These are phyloP conservation scores for Nakaseomyces sp. DNA, from an alignment of 1,139 yeast species.

Conservation along the genomic window DNA sequence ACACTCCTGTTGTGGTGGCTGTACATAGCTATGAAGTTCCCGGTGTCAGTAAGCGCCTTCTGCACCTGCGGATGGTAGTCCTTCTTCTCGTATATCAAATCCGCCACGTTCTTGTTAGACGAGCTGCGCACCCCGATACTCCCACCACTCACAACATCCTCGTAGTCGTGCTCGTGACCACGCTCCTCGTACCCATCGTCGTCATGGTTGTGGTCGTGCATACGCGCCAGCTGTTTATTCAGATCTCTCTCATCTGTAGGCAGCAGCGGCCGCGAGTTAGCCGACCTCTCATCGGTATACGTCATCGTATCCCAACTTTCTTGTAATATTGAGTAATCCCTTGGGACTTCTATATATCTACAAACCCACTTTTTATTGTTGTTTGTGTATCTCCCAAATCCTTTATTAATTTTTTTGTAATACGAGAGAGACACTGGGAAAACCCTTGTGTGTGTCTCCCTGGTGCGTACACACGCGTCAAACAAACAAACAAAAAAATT, in stretches of 20 bases:
- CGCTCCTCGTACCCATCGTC: no score
- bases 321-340: background rate
- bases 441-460: no score
- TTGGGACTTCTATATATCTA: no score
- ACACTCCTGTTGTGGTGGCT: conserved; percentile 8
- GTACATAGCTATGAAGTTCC: conserved; percentile 22
- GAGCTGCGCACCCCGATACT: conserved; percentile 8
- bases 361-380: background rate
- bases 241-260: conserved; percentile 20
- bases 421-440: no score
- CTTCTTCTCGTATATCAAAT: conserved; percentile 9
- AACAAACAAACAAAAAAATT: no score
- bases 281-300: conserved; percentile 6
- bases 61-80: conserved; percentile 11
- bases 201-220: background rate
- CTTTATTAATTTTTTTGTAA: no score
- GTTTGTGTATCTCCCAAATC: no score
- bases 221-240: conserved; percentile 7
- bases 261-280: conserved; percentile 18
- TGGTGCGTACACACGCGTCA: no score
- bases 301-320: background rate
- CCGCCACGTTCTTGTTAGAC: conserved; percentile 17
- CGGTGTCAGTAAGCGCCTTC: conserved; percentile 24
- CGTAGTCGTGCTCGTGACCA: no score
- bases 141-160: background rate